Base-by-base conservation (phyloP, 176 grass and related monocot species). In the Elymus sibiricus region DNA sequence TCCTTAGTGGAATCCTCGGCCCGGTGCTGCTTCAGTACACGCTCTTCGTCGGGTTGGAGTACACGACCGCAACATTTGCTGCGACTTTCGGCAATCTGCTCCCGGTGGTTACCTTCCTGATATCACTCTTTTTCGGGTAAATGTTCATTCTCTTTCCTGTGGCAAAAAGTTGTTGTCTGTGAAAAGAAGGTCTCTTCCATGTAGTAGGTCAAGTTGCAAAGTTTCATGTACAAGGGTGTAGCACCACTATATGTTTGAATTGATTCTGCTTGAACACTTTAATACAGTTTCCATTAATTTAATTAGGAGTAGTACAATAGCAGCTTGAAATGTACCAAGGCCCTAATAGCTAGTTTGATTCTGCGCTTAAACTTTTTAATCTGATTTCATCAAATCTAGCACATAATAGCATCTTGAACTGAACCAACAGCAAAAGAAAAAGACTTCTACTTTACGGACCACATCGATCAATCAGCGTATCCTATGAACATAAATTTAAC, bases 11-110 rank as follows among this genome's bases (percentile, higher is more conserved):
- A 44, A 42, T 91, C 37, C 77, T 94, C 51, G 92, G 92, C 34
- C 90, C 97, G 7, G 84, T 95, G 42, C 77, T 99, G 37, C 93
- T 93, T 63, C 97, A 99, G 84, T 99, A 93, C 78, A 90, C 91
- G 44, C 85, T 99, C 82, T 99, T 91, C 47, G 29, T 93, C 3
- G 90, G 94, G 22, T 21, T 99, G 84, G 87, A 95, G 37, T 94
- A 96, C 65, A 96, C 97, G 11, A 91, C 97, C 19, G 90, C 92
- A 80, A 99, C 94, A 22, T 95, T 99, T 61, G 78, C 94, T 66
- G 91, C 92, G 58, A 95, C 94, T 69, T 99, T 99, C 84, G 74
- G 82, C 64, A 96, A 99, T 84, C 88, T 93, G 77, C 74, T 92
- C 56, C 97, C 94, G 2, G 92, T 94, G n/a, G 84, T 91, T 59